Percentiles rank a stretch among this genome's conserved stretches.
Conservation (phyloP, 2,329 filamentous ascomycete species). For the Cladosporium phlei region DNA sequence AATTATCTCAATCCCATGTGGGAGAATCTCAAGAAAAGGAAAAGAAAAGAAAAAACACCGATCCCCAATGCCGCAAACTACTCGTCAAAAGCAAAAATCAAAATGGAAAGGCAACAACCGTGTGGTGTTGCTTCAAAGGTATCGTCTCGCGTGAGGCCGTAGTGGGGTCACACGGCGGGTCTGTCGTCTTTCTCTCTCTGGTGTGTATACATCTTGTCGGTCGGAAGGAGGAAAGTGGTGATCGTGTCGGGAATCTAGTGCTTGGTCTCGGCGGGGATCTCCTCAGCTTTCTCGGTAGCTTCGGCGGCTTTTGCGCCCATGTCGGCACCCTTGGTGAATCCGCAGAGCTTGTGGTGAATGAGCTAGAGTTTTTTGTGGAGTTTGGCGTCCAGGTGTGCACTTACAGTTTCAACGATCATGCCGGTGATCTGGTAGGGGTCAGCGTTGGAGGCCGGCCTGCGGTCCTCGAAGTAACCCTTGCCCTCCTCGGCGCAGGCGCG, state of each 20-base stretch:
- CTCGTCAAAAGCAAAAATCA: not conserved
- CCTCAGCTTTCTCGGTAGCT: slow-evolving; percentile 30
- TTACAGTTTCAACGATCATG: slow-evolving; percentile 68
- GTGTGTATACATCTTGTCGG: slow-evolving; percentile 1
- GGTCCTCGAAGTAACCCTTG: slow-evolving; percentile 86
- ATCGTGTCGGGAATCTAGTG: slow-evolving; percentile 1
- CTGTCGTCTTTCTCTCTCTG: not conserved
- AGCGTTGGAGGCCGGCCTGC: slow-evolving; percentile 68
- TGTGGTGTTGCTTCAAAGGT: slow-evolving; percentile 9
- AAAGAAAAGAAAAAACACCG: slow-evolving; percentile 9
- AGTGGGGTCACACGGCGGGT: not conserved
- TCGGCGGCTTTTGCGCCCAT: slow-evolving; percentile 38
- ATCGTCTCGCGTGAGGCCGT: slow-evolving; percentile 10
- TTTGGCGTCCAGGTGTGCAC: no score
- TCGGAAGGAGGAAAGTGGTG: not conserved
- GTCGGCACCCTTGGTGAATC: slow-evolving; percentile 47
- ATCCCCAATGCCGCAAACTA: slow-evolving; percentile 13
- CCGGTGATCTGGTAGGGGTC: slow-evolving; percentile 82
- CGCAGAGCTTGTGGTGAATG: no score
- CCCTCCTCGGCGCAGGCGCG: slow-evolving; percentile 78
- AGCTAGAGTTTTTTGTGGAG: no score
- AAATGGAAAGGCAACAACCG: slow-evolving; percentile 6
- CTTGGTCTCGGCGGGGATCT: slow-evolving; percentile 12
- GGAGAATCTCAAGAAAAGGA: not conserved
- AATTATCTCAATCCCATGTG: no score